These are phyloP conservation scores for Protomyces gravidus DNA, from an alignment of 1,139 yeast species.

Conservation along the genomic window DNA sequence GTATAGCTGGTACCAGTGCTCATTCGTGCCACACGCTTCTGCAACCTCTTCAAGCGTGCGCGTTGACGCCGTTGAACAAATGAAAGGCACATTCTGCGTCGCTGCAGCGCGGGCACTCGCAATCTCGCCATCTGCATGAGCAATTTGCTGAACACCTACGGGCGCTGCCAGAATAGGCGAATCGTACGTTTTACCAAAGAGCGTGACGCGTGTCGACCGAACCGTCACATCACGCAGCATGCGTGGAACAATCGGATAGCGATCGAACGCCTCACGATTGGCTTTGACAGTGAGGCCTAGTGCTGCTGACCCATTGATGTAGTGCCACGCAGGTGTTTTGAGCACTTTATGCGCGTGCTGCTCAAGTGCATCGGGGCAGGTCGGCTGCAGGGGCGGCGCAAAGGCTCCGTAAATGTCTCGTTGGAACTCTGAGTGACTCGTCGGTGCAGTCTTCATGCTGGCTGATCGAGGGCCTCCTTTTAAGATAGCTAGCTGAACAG, in stretches of 20 bases:
- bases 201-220: slow-evolving; percentile 32
- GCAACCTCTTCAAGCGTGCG: slow-evolving; percentile 37
- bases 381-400: slow-evolving; percentile 12
- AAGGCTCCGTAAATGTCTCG: slow-evolving; percentile 24
- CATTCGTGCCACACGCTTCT: slow-evolving; percentile 34
- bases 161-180: slow-evolving; percentile 37
- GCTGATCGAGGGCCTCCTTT: not conserved
- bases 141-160: slow-evolving; percentile 37
- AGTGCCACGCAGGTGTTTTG: slow-evolving; percentile 23
- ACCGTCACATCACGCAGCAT: slow-evolving; percentile 31
- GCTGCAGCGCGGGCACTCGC: slow-evolving; percentile 38
- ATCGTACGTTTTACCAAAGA: slow-evolving; percentile 35
- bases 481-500: too few relatives aligned
- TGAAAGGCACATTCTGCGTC: slow-evolving; percentile 36
- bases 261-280: slow-evolving; percentile 30
- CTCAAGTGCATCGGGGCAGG: slow-evolving; percentile 20
- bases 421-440: slow-evolving; percentile 23
- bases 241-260: slow-evolving; percentile 31
- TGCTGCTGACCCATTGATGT: slow-evolving; percentile 32
- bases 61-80: slow-evolving; percentile 37
- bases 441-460: slow-evolving; percentile 5
- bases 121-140: slow-evolving; percentile 37
- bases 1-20: slow-evolving; percentile 38
- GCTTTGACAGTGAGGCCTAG: slow-evolving; percentile 29
- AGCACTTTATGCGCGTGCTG: slow-evolving; percentile 20